Percentiles rank a stretch among this genome's conserved stretches.
Evolutionary conservation across 768 basidiomycete genomes (phyloP).

Genomic region (Lyophyllum atratum): DNA sequence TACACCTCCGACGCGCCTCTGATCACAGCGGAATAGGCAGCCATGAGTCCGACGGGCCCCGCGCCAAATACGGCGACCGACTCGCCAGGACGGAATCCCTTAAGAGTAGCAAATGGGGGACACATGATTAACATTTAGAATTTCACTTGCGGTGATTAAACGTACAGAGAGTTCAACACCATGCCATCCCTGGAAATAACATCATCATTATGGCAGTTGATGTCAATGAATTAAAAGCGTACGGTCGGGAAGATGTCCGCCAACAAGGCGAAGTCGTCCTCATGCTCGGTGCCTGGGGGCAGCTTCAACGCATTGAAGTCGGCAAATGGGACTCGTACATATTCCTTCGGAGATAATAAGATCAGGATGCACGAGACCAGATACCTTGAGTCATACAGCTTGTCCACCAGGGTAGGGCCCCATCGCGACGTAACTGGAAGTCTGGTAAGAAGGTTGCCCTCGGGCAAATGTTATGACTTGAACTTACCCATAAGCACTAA

Average conservation of each 20-base stretch:
- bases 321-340: conserved; percentile 55
- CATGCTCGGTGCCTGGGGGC: conserved; percentile 52
- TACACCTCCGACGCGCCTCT: conserved; percentile 56
- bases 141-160: too few relatives aligned
- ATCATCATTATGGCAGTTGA: not conserved
- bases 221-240: conserved; percentile 9
- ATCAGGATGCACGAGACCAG: not conserved
- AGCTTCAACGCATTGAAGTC: conserved; percentile 57
- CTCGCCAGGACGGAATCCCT: conserved; percentile 55
- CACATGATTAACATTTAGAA: not conserved
- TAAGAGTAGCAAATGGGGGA: not conserved
- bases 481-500: conserved; percentile 48
- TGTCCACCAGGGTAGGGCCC: conserved; percentile 57
- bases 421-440: conserved; percentile 53
- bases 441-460: not conserved
- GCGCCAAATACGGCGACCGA: conserved; percentile 55
- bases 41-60: conserved; percentile 58
- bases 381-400: conserved; percentile 34
- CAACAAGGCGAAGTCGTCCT: conserved; percentile 55
- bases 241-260: conserved; percentile 61
- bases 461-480: not conserved
- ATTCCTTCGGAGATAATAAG: conserved; percentile 38
- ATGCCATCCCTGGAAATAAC: conserved; percentile 45
- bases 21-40: conserved; percentile 53
- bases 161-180: conserved; percentile 48